Conservation (phyloP, 495 filamentous ascomycete genomes). For the Glarea lozoyensis region DNA sequence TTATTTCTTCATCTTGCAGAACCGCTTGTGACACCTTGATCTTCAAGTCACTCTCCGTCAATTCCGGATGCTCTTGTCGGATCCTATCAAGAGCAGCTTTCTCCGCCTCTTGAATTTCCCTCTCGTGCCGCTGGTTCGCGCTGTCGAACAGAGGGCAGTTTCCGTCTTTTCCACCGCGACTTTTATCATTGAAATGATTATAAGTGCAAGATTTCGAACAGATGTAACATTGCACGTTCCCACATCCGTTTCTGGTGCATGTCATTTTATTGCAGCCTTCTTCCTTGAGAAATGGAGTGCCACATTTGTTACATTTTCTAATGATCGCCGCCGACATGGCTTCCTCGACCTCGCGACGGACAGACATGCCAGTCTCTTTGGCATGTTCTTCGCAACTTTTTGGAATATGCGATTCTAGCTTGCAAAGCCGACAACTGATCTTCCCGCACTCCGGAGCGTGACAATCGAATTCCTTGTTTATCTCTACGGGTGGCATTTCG, state of each 20-base stretch:
- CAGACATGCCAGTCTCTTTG: conserved; percentile 47
- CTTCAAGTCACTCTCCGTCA: conserved; percentile 46
- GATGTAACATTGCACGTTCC: conserved; percentile 60
- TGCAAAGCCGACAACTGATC: conserved; percentile 68
- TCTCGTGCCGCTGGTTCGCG: conserved; percentile 48
- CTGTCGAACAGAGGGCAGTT: conserved; percentile 63
- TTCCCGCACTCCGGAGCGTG: conserved; percentile 53
- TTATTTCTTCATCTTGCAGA: conserved; percentile 26
- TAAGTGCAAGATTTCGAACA: conserved; percentile 54
- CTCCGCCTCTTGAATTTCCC: conserved; percentile 60
- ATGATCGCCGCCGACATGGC: conserved; percentile 76
- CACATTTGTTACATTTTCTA: conserved; percentile 61
- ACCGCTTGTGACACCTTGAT: conserved; percentile 52
- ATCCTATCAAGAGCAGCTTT: conserved; percentile 47
- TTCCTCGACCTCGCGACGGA: conserved; percentile 66
- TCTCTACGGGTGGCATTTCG: conserved; percentile 56
- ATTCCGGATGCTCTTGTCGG: conserved; percentile 47
- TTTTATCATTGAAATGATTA: conserved; percentile 40
- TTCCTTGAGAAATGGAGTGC: conserved; percentile 60
- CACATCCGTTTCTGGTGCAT: conserved; percentile 47
- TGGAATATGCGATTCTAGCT: conserved; percentile 64
- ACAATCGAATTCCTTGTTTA: conserved; percentile 69
- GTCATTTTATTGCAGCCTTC: conserved; percentile 79
- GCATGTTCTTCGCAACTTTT: conserved; percentile 60
- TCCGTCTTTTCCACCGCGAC: conserved; percentile 32